A percentile compares a stretch with the other conserved stretches of the same genome.
phyloP scores from a whole-genome alignment of 1,284 basidiomycete species.

The Schizophyllum amplum region DNA sequence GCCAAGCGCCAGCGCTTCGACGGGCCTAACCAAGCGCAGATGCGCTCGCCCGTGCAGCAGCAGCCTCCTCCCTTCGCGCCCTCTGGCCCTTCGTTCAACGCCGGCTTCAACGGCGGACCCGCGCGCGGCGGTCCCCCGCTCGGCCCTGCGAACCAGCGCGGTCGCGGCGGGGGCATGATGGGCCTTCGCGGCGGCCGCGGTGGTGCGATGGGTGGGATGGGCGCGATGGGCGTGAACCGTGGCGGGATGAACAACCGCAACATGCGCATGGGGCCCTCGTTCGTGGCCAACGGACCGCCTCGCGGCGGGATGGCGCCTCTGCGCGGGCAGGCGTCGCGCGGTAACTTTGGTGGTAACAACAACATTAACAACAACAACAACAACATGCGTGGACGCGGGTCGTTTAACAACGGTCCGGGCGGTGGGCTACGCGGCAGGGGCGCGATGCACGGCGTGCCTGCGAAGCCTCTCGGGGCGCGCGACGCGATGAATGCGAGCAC shows the following conservation, averaged over 20 bases:
- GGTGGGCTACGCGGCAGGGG: slow-evolving; percentile 35
- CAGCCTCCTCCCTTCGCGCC: background rate
- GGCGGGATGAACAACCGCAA: slow-evolving; percentile 28
- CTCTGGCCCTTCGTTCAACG: slow-evolving; percentile 6
- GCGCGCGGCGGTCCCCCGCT: slow-evolving; percentile 33
- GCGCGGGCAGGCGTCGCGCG: slow-evolving; percentile 47
- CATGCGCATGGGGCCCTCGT: slow-evolving; percentile 33
- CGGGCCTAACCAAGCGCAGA: slow-evolving; percentile 46
- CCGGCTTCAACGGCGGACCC: slow-evolving; percentile 41
- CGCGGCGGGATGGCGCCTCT: slow-evolving; percentile 29
- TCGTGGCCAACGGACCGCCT: slow-evolving; percentile 27
- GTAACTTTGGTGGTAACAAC: slow-evolving; percentile 50
- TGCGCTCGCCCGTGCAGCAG: background rate
- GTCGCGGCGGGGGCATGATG: slow-evolving; percentile 16
- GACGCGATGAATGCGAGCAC: slow-evolving; percentile 43
- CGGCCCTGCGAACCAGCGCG: slow-evolving; percentile 27
- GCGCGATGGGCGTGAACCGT: slow-evolving; percentile 31
- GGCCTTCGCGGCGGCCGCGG: slow-evolving; percentile 20
- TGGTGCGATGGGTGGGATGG: slow-evolving; percentile 9
- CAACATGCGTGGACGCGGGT: slow-evolving; percentile 57
- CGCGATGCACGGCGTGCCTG: slow-evolving; percentile 26
- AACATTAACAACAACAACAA: slow-evolving; percentile 33
- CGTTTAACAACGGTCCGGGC: slow-evolving; percentile 39
- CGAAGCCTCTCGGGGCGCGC: slow-evolving; percentile 36
- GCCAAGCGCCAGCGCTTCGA: slow-evolving; percentile 83